Conservation (phyloP, 1,284 basidiomycete species). For the Pholiota adiposa region DNA sequence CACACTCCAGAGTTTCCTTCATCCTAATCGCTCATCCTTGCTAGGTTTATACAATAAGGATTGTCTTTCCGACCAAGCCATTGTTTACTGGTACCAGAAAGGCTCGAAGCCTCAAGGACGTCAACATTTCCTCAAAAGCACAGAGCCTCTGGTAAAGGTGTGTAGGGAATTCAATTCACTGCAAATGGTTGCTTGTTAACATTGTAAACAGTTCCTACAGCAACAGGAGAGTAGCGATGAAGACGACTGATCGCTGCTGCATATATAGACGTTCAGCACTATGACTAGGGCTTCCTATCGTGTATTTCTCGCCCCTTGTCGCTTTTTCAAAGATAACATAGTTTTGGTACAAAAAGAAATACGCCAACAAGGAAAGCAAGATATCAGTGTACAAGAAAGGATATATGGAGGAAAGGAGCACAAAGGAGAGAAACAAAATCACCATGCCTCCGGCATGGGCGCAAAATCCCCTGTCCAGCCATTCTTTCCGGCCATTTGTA, state of each 20-base stretch:
- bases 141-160: slow-evolving; percentile 90
- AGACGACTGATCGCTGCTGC: slow-evolving; percentile 60
- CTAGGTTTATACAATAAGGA: slow-evolving; percentile 94
- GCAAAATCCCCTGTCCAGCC: slow-evolving; percentile 78
- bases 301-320: slow-evolving; percentile 15
- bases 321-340: slow-evolving; percentile 10
- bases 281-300: slow-evolving; percentile 12
- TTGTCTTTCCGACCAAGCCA: slow-evolving; percentile 92
- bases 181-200: slow-evolving; percentile 6
- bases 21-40: slow-evolving; percentile 3
- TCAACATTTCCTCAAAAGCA: slow-evolving; percentile 91
- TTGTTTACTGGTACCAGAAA: slow-evolving; percentile 97
- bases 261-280: slow-evolving; percentile 4
- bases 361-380: slow-evolving; percentile 1
- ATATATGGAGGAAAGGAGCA: slow-evolving; percentile 5
- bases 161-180: slow-evolving; percentile 20
- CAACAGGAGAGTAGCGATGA: slow-evolving; percentile 76
- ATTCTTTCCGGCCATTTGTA: slow-evolving; percentile 70
- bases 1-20: neutral
- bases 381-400: slow-evolving; percentile 2
- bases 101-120: slow-evolving; percentile 94
- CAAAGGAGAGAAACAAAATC: slow-evolving; percentile 21
- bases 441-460: slow-evolving; percentile 83
- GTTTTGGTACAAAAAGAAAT: slow-evolving; percentile 6
- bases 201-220: slow-evolving; percentile 66